Percentiles rank a stretch among this genome's conserved stretches.
These are phyloP conservation scores for Flaveria ramosissima DNA, from an alignment of 129 eudicot genomes.

Conservation along the genomic window DNA sequence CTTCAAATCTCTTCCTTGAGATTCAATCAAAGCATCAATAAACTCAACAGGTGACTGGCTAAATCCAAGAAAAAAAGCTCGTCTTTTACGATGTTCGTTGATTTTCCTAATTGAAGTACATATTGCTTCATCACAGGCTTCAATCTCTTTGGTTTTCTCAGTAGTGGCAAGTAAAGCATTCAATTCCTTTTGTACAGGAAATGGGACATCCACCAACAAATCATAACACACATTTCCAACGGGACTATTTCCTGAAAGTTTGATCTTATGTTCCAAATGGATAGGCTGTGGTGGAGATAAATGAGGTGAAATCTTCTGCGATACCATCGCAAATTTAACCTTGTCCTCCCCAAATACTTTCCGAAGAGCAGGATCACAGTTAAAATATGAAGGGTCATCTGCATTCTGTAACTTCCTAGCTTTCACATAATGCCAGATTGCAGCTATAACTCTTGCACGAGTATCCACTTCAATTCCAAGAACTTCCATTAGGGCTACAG, in stretches of 20 bases:
- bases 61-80: constrained; percentile 92
- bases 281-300: constrained; percentile 76
- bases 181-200: constrained; percentile 83
- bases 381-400: constrained; percentile 80
- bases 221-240: constrained; percentile 88
- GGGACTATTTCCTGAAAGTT: constrained; percentile 81
- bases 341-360: constrained; percentile 82
- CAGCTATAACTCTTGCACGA: constrained; percentile 83
- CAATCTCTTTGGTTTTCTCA: constrained; percentile 81
- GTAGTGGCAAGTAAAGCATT: constrained; percentile 70
- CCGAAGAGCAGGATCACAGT: constrained; percentile 79
- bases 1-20: constrained; percentile 83
- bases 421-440: constrained; percentile 92
- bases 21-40: constrained; percentile 79
- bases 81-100: constrained; percentile 74
- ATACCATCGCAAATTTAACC: constrained; percentile 69
- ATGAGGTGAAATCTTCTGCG: constrained; percentile 76
- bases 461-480: constrained; percentile 92
- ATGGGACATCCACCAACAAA: constrained; percentile 86
- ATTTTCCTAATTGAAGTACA: constrained; percentile 73
- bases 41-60: constrained; percentile 93
- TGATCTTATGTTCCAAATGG: constrained; percentile 76
- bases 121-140: constrained; percentile 86
- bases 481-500: constrained; percentile 67
- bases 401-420: constrained; percentile 78